A percentile compares a stretch with the other conserved stretches of the same genome.
Evolutionary conservation across 805 yeast species (phyloP).

Genomic region (Candida suzukii): DNA sequence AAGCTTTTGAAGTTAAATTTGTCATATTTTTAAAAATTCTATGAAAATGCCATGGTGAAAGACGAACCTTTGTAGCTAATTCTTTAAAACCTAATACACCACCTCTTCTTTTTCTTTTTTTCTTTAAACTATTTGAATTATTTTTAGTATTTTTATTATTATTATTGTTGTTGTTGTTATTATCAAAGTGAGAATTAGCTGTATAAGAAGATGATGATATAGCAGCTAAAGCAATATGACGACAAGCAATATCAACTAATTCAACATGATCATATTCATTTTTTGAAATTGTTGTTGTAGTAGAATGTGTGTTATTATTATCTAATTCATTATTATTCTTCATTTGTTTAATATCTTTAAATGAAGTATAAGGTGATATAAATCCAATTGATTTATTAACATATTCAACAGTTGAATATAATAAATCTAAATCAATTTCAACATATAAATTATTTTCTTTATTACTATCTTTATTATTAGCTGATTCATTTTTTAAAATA

Average conservation of each 20-base stretch:
- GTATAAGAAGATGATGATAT: conserved; percentile 17
- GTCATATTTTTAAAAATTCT: conserved; percentile 82
- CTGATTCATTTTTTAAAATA: too few species aligned
- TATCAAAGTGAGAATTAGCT: neutral
- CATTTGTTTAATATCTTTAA: conserved; percentile 4
- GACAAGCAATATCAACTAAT: conserved; percentile 70
- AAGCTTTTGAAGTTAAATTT: conserved; percentile 81
- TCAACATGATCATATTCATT: conserved; percentile 64
- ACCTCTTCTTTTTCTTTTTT: conserved; percentile 54
- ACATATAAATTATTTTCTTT: too few species aligned
- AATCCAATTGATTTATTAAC: conserved; percentile 57
- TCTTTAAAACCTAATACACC: conserved; percentile 82
- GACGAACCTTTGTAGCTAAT: conserved; percentile 73
- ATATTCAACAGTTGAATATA: conserved; percentile 41
- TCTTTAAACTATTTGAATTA: too few species aligned
- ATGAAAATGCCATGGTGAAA: conserved; percentile 92
- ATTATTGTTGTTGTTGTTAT: conserved; percentile 1
- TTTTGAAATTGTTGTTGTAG: conserved; percentile 38
- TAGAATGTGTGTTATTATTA: too few species aligned
- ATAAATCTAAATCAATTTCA: conserved; percentile 36
- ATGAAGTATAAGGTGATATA: conserved; percentile 30
- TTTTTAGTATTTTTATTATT: too few species aligned
- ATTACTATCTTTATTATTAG: too few species aligned
- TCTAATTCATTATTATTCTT: too few species aligned
- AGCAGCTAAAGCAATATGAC: conserved; percentile 79